These are phyloP conservation scores for Alternaria metachromatica DNA, from an alignment of 2,329 filamentous ascomycete genomes.

Conservation along the genomic window DNA sequence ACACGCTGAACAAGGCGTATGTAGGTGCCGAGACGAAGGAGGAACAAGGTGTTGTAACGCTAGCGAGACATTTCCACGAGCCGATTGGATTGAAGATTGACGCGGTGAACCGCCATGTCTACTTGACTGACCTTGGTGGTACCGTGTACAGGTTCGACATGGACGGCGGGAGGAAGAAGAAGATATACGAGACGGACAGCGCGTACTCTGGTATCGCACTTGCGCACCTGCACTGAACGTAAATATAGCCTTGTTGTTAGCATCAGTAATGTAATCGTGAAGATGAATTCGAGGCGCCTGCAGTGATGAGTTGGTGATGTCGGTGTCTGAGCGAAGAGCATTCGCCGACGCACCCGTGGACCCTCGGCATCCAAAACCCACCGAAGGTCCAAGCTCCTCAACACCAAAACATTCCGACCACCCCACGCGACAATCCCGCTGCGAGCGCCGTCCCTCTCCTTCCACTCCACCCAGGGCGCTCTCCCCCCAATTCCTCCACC, in stretches of 20 bases:
- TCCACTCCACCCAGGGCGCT: not conserved
- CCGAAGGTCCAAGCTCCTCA: slow-evolving; percentile 23
- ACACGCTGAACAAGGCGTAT: slow-evolving; percentile 57
- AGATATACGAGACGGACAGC: slow-evolving; percentile 19
- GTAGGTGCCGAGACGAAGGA: not conserved
- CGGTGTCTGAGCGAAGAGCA: slow-evolving; percentile 3
- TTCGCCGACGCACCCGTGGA: slow-evolving; percentile 9
- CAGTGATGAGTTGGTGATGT: not conserved
- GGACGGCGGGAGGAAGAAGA: slow-evolving; percentile 20
- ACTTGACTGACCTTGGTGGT: slow-evolving; percentile 29
- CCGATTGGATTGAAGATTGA: slow-evolving; percentile 30
- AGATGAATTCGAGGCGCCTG: not conserved
- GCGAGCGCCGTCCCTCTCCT: not conserved
- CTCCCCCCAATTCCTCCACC: not conserved
- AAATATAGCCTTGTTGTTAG: not conserved
- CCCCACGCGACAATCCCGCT: not conserved
- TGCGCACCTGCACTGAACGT: slow-evolving; percentile 1
- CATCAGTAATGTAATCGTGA: not conserved
- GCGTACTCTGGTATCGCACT: slow-evolving; percentile 24
- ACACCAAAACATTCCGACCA: slow-evolving; percentile 7
- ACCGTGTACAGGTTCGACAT: slow-evolving; percentile 20
- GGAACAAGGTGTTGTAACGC: not conserved
- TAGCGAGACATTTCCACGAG: slow-evolving; percentile 31
- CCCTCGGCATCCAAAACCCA: slow-evolving; percentile 19
- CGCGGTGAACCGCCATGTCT: slow-evolving; percentile 5